Evolutionary conservation across 2,329 filamentous ascomycete genomes (phyloP), one percentile per base, ranked within the genome.

Genomic region (Lomentospora prolificans): DNA sequence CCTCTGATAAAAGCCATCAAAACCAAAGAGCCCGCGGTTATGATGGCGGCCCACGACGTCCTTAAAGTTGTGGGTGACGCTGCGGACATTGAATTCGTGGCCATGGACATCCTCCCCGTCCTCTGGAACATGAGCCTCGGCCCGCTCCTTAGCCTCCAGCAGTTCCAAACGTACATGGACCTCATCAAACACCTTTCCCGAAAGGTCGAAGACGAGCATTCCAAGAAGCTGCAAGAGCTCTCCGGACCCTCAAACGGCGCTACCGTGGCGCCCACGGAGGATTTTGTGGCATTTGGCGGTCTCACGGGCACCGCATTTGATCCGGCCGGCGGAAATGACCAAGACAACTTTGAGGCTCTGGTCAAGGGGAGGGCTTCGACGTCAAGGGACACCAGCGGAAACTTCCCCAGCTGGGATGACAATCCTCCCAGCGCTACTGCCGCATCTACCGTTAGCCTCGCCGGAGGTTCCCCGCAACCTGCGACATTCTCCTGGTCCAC

Each of bases 1-100:
- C 94, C 94, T 0, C 73, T 97, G 3, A 78, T 99, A 58, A 90
- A 89, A 65, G 90, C 79, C 2, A 97, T 99, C 73, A 97, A 96
- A 71, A 99, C 94, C 0, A 97, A 96, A 67, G 94, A 99, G 68
- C 94, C 94, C 0, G 91, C 90, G 6, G 94, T 99, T 8, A 97
- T 97, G 89, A 87, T 97, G 76, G 91, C 92, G 4, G 87, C 90
- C 0, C 75, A 97, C 31, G 86, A 85, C 56, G 90, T 96, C 1
- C 84, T 97, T 61, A 82, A 81, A 52, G 87, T 96, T 51, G 86
- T 99, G 27, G 90, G 90, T 7, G 81, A 82, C 52, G 78, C 86
- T 19, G 91, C 87, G 3, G 94, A 97, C 65, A 81, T 86, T 2
- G 94, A 96, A 48, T 97, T 96, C 65, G 81, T 96, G 22, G 94